Evolutionary conservation across 108 stramenopile genomes (phyloP), one percentile per base, ranked within the genome.

Genomic region (Fragilariopsis cylindrus): DNA sequence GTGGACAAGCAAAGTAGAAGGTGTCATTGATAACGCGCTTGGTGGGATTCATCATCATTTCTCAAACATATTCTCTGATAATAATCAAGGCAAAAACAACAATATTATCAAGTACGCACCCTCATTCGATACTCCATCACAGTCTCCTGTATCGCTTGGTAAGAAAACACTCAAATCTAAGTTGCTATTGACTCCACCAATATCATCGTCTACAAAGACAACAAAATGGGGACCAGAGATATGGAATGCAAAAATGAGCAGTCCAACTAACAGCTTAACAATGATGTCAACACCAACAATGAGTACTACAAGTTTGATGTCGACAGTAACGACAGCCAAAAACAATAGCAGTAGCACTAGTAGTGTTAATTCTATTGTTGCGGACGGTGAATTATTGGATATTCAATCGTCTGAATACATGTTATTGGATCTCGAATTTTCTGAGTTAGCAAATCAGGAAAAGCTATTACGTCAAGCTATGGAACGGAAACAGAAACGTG

Each of bases 211-310:
- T 8, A 13, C 60, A 13, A 5, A 4, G 60, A 62, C 30, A 39
- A 12, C 60, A 39, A 40, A 9, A n/a, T 63, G 62, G 62, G 62
- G 62, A 9, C 7, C 42, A 3, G 62, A 63, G 9, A n/a, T 63
- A n/a, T 63, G 62, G 62, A 63, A 63, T 41, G 43, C 62, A 6
- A 21, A 63, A 5, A 45, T 45, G 3, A 11, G 55, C 5, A n/a
- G 55, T 56, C 55, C 11, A 56, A 19, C 55, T 19, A 56, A 56
- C 55, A 56, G 18, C 5, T n/a, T n/a, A 11, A 19, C 16, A 11
- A 56, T 19, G 7, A 11, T 53, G 13, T 15, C 13, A 53, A 15
- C 52, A 53, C 0, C 52, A 15, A 1, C 52, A 53, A 53, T 30
- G 30, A 30, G 30, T 30, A 30, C 30, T 30, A 30, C 30, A 30